phyloP scores from a whole-genome alignment of 129 eudicot species.

The Scalesia atractyloides region DNA sequence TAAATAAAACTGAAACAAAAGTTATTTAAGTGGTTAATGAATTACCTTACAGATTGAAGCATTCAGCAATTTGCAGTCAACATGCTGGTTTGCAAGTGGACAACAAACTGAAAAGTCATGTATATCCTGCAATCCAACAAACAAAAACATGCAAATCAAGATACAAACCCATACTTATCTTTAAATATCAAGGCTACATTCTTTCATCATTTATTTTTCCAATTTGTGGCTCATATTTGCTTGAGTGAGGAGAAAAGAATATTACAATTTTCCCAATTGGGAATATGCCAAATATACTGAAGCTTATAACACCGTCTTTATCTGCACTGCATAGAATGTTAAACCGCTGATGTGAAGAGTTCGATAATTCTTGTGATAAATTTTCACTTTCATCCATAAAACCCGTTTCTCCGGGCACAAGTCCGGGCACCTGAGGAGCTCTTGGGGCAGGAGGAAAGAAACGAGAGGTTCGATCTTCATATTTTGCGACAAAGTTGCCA shows the following conservation, averaged over 20 bases:
- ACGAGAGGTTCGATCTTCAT: slow-evolving; percentile 93
- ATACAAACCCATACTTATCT: not conserved
- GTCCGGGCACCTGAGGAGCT: slow-evolving; percentile 83
- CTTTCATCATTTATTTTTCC: not conserved
- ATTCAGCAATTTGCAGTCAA: slow-evolving; percentile 46
- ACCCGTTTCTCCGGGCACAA: slow-evolving; percentile 80
- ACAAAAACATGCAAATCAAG: slow-evolving; percentile 12
- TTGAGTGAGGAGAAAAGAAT: slow-evolving; percentile 23
- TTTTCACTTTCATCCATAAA: slow-evolving; percentile 83
- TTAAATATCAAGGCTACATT: slow-evolving; percentile 3
- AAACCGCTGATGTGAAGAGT: slow-evolving; percentile 74
- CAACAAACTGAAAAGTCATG: slow-evolving; percentile 47
- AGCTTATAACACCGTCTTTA: slow-evolving; percentile 73
- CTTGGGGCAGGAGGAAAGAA: slow-evolving; percentile 97
- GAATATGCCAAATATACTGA: slow-evolving; percentile 92
- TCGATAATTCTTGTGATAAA: slow-evolving; percentile 67
- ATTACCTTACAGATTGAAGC: slow-evolving; percentile 77
- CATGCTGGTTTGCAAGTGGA: slow-evolving; percentile 43
- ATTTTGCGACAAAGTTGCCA: slow-evolving; percentile 39
- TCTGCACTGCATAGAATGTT: slow-evolving; percentile 93
- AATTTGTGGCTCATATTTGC: not conserved
- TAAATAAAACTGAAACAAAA: not conserved
- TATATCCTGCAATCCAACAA: slow-evolving; percentile 57
- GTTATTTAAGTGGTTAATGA: not conserved
- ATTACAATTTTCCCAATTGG: slow-evolving; percentile 91